Evolutionary conservation across 2,329 filamentous ascomycete genomes (phyloP).

Genomic region (Fusarium napiforme): DNA sequence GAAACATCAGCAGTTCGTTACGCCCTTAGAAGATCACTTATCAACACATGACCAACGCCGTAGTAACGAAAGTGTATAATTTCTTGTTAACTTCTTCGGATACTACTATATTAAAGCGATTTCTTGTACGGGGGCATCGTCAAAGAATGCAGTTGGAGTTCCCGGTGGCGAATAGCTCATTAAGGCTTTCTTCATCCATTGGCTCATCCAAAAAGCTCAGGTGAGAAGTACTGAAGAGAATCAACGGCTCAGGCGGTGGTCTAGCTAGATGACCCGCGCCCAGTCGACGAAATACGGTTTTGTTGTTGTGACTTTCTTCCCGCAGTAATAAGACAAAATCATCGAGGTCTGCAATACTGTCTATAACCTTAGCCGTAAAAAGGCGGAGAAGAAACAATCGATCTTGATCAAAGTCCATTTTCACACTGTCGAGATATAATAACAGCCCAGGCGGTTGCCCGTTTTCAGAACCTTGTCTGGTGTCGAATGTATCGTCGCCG

Average conservation of each 20-base stretch:
- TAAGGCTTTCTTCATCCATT: background rate
- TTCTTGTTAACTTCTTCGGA: too few relatives aligned
- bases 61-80: too few relatives aligned
- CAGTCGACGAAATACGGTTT: background rate
- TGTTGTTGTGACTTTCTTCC: background rate
- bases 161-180: too few relatives aligned
- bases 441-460: background rate
- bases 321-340: background rate
- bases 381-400: background rate
- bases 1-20: too few relatives aligned
- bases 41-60: too few relatives aligned
- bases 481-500: background rate
- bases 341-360: background rate
- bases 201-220: background rate
- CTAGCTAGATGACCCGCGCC: rapidly evolving
- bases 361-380: rapidly evolving
- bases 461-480: background rate
- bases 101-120: too few relatives aligned
- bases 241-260: background rate
- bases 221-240: background rate
- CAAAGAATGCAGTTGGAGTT: background rate
- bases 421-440: background rate
- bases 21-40: too few relatives aligned
- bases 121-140: too few relatives aligned
- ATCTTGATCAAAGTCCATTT: rapidly evolving